Conservation (phyloP, 2,329 filamentous ascomycete genomes). For the Colletotrichum viniferum region DNA sequence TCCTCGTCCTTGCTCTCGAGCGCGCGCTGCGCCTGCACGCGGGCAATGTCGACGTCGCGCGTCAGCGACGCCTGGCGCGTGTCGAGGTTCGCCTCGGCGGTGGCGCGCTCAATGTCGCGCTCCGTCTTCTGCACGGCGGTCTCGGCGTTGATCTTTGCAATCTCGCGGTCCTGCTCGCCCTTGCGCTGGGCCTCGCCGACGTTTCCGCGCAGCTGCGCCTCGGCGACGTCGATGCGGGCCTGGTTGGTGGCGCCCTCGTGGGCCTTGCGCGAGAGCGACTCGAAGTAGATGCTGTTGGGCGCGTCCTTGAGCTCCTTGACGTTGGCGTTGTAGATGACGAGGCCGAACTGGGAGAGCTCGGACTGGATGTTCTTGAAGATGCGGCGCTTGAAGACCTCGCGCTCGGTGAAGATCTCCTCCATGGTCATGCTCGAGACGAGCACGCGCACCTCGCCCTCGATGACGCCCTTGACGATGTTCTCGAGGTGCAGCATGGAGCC, state of each 20-base stretch:
- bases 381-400: constrained; percentile 77
- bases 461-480: constrained; percentile 88
- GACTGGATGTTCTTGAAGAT: constrained; percentile 78
- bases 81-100: constrained; percentile 77
- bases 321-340: constrained; percentile 75
- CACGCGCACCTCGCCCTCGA: constrained; percentile 85
- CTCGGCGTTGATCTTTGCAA: constrained; percentile 86
- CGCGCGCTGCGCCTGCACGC: constrained; percentile 73
- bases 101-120: constrained; percentile 79
- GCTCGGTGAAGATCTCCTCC: constrained; percentile 84
- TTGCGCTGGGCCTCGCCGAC: constrained; percentile 80
- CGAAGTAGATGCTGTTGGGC: constrained; percentile 81
- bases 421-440: constrained; percentile 90
- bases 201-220: constrained; percentile 68
- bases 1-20: constrained; percentile 81
- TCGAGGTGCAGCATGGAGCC: constrained; percentile 67
- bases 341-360: constrained; percentile 81
- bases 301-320: constrained; percentile 89
- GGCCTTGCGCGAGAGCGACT: constrained; percentile 80
- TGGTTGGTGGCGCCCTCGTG: constrained; percentile 87
- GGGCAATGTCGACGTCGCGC: constrained; percentile 76
- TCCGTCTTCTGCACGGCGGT: constrained; percentile 86
- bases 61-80: constrained; percentile 75
- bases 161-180: constrained; percentile 82
- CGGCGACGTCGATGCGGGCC: constrained; percentile 70